A percentile compares a stretch with the other conserved stretches of the same genome.
These are phyloP conservation scores for Solanum acaule DNA, from an alignment of 257 asterid genomes.

Conservation along the genomic window DNA sequence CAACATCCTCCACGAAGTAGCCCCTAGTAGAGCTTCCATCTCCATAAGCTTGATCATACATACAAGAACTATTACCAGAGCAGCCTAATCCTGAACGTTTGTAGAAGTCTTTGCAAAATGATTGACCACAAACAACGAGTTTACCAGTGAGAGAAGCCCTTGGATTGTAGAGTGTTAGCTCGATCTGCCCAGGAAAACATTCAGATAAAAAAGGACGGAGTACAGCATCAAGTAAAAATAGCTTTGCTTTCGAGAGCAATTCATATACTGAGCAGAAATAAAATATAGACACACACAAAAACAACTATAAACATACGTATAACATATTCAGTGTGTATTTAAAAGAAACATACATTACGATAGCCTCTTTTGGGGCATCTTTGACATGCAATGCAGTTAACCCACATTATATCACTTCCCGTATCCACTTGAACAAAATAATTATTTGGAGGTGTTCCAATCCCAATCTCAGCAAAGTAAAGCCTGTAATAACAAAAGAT, in stretches of 20 bases:
- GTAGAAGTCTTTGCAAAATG: conserved; percentile 62
- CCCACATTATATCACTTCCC: conserved; percentile 93
- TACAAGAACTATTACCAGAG: conserved; percentile 60
- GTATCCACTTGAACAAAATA: conserved; percentile 97
- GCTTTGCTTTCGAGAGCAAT: background rate
- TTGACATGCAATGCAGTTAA: conserved; percentile 83
- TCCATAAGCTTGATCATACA: conserved; percentile 75
- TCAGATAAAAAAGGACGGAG: background rate
- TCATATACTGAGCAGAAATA: background rate
- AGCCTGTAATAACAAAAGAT: conserved; percentile 48
- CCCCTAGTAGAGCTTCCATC: conserved; percentile 91
- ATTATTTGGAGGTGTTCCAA: conserved; percentile 90
- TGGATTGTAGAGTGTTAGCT: conserved; percentile 71
- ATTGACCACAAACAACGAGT: conserved; percentile 42
- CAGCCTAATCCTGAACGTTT: conserved; percentile 46
- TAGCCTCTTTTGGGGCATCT: conserved; percentile 86
- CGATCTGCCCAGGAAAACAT: conserved; percentile 45
- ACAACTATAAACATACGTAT: background rate
- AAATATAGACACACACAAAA: background rate
- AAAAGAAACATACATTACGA: conserved; percentile 61
- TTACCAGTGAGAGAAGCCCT: conserved; percentile 64
- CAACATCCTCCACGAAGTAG: conserved; percentile 76
- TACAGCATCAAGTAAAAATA: background rate
- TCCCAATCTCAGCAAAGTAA: conserved; percentile 85
- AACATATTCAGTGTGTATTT: background rate